phyloP scores from a whole-genome alignment of 345 rosid genomes.

The Gossypium ekmanianum region DNA sequence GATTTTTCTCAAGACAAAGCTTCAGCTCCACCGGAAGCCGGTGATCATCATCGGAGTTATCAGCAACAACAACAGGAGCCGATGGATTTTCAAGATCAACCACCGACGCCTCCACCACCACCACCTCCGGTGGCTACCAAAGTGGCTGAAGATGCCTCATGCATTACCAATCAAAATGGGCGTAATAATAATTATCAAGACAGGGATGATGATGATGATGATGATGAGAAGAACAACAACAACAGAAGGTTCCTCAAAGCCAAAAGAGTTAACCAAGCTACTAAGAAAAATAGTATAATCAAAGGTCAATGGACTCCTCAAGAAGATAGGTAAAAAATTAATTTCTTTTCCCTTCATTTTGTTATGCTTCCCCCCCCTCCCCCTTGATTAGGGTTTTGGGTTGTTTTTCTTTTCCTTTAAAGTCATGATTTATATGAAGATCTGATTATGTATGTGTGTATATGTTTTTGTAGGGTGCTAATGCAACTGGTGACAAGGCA shows the following conservation, averaged over 20 bases:
- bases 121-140: background rate
- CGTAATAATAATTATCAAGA: slow-evolving; percentile 1
- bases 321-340: slow-evolving; percentile 47
- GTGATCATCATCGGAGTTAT: background rate
- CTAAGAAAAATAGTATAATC: slow-evolving; percentile 33
- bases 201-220: background rate
- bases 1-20: slow-evolving; percentile 12
- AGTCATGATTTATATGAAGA: background rate
- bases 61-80: background rate
- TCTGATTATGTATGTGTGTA: background rate
- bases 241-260: slow-evolving; percentile 19
- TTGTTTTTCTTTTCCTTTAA: background rate
- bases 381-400: background rate
- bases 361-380: background rate
- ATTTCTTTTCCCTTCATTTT: background rate
- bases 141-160: slow-evolving; percentile 24
- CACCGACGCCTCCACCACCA: background rate
- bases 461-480: slow-evolving; percentile 36
- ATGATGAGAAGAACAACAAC: slow-evolving; percentile 20
- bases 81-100: slow-evolving; percentile 13
- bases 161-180: slow-evolving; percentile 13
- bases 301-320: slow-evolving; percentile 70
- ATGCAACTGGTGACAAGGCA: slow-evolving; percentile 42
- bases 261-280: slow-evolving; percentile 20
- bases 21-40: background rate